Evolutionary conservation across 208 protist species (phyloP), one percentile per base, ranked within the genome.

Genomic region (Leishmania major): DNA sequence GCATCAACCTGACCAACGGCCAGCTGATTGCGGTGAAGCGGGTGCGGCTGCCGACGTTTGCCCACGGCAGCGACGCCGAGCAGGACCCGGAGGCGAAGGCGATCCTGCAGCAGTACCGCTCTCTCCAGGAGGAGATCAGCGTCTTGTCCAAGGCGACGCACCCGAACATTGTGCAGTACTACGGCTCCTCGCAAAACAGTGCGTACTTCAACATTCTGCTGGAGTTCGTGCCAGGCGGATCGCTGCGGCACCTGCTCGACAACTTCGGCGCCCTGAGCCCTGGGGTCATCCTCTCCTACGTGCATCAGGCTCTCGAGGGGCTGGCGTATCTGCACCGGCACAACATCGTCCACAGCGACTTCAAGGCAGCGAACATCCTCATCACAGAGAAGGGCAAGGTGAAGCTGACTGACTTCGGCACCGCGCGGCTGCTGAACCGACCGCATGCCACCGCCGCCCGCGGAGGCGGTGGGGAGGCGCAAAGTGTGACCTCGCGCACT

Each of bases 301-400:
- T 98, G 47, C 83, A 89, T 37, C 95, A 98, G 78, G 89, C 90
- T 35, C 86, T 98, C 28, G 88, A 96, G 67, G 96, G 96, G 0
- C 87, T 98, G 37, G 79, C 79, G 40, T 98, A 98, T 84, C 84
- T 98, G 75, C 96, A 98, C 78, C 79, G 92, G 3, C 89, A 89
- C 84, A 90, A 96, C 80, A 97, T 98, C 85, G 93, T 98, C 0
- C 96, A 98, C 87, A 91, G 89, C 70, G 96, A 98, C 84, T 80
- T 98, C 70, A 98, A 98, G 80, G 87, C 94, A 31, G 95, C 95
- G 2, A 98, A 98, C 83, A 96, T 98, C 79, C 92, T 98, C 78
- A 90, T 98, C 60, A 97, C 93, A 17, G 93, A 96, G 55, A 93
- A 95, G 62, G 93, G 93, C 28, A 88, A 90, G 64, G 94, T 93